These are phyloP conservation scores for Nyssa sinensis DNA, from an alignment of 148 eudicot genomes.

Conservation along the genomic window DNA sequence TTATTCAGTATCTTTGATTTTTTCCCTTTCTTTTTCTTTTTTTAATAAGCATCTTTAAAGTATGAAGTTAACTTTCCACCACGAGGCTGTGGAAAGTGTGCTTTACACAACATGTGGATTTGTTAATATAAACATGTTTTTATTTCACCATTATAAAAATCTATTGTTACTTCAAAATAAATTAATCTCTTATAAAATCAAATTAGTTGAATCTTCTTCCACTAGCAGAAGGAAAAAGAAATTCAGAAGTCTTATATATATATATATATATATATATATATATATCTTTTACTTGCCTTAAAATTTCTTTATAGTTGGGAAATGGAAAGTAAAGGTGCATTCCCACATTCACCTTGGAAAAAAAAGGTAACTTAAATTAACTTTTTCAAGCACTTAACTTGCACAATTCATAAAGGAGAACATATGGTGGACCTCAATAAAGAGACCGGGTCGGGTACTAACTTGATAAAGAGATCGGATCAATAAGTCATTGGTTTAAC, in stretches of 20 bases:
- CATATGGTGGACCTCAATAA: not conserved
- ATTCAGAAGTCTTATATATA: not conserved
- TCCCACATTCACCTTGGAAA: constrained; percentile 6
- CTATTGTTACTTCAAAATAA: not conserved
- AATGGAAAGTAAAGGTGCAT: constrained; percentile 3
- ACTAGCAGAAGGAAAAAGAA: not conserved
- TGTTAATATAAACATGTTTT: not conserved
- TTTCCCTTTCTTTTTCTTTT: too few relatives aligned
- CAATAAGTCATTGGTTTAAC: too few relatives aligned
- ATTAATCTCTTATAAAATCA: too few relatives aligned
- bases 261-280: too few relatives aligned
- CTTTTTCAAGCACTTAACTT: constrained; percentile 12
- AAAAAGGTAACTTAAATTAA: not conserved
- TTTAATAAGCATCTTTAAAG: too few relatives aligned
- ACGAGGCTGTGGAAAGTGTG: not conserved
- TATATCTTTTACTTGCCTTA: not conserved
- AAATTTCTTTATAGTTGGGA: constrained; percentile 4
- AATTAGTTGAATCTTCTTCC: not conserved
- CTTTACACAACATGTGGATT: constrained; percentile 1
- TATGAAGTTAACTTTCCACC: not conserved
- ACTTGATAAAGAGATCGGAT: too few relatives aligned
- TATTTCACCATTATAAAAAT: not conserved
- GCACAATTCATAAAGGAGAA: not conserved
- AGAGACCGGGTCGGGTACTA: too few relatives aligned
- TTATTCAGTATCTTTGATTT: too few relatives aligned